Evolutionary conservation across 306 rosid genomes (phyloP), one percentile per base, ranked within the genome.

Genomic region (Vigna mungo): DNA sequence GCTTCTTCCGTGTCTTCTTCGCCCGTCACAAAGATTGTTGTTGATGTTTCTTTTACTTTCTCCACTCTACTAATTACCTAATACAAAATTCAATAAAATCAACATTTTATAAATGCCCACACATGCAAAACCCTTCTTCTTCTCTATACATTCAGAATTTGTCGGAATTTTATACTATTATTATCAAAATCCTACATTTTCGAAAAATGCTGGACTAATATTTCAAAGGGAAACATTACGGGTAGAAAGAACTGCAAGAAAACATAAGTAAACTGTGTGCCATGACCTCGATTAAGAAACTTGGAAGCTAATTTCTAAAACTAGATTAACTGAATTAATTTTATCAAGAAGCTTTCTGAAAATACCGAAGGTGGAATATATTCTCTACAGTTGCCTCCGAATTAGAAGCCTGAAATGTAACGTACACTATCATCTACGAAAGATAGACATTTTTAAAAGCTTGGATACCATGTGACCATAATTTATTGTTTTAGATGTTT

Each of bases 1-100:
- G 91, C 91, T 79, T 87, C 91, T 68, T 91, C 94, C 88, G 84
- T 84, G 62, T 94, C 94, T 82, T 94, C 92, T 72, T 94, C 94
- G 10, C 91, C 82, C 11, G 96, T 84, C 71, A 94, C 85, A 63
- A 88, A 90, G 62, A 94, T 87, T 21, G 96, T 87, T 63, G 66
- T 82, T 15, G 90, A 88, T 75, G 89, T 52, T 69, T 82, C 88
- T 4, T 80, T 85, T 70, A 85, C 89, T 61, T 86, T 76, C 60
- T 72, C 83, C 32, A 87, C 67, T 60, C 82, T 85, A 67, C 32
- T 16, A 70, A 90, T 79, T 16, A 91, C 82, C 97, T 94, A 80
- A 54, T 49, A 27, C 10, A 75, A 66, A 43, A 37, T 39, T 6
- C 14, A 75, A 20, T 8, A 49, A 15, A 62, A 54, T 47, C 20